Base-by-base conservation (phyloP, 345 rosid genomes). In the Aquilaria sinensis region DNA sequence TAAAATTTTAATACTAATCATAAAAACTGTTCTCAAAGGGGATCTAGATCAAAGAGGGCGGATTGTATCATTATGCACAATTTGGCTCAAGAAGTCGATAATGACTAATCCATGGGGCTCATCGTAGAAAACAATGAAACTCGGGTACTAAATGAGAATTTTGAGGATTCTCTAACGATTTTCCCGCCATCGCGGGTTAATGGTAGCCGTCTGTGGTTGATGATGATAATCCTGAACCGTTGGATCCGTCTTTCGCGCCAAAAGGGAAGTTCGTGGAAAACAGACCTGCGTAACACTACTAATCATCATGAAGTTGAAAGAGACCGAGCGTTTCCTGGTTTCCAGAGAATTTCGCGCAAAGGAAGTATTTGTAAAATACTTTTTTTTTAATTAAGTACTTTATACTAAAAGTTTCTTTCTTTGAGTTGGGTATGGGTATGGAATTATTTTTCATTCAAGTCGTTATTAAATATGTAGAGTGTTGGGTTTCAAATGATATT, bases 131-230 rank as follows among this genome's bases (percentile, higher is more conserved):
- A 6, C 2, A 51, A 5, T 37, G 5, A 37, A 37, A 7, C 43
- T 37, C 43, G 43, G 43, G 43, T 37, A 7, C 43, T 37, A 31
- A 5, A 12, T 0, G 32, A 6, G 3, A 8, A 62, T 15, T 53
- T 47, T 51, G 57, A 33, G 1, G 62, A 58, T 73, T 75, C 72
- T 73, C 77, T 61, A 71, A 61, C 31, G 53, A 72, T 9, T 75
- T 80, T 77, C 85, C 82, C 85, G 85, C 85, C 80, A 70, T 47
- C 56, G 10, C 4, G 5, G 51, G 58, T 53, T 31, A 63, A 50
- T 49, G 12, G n/a, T 45, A 58, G 6, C 77, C 77, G 68, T 73
- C 30, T 46, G 70, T 56, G 1, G 0, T 10, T 32, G 37, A 64
- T 58, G 49, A 67, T 48, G 23, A 3, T 4, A 1, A 1, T 33